phyloP scores from a whole-genome alignment of 2,329 filamentous ascomycete species.

The Chaetomiaceae sp. region DNA sequence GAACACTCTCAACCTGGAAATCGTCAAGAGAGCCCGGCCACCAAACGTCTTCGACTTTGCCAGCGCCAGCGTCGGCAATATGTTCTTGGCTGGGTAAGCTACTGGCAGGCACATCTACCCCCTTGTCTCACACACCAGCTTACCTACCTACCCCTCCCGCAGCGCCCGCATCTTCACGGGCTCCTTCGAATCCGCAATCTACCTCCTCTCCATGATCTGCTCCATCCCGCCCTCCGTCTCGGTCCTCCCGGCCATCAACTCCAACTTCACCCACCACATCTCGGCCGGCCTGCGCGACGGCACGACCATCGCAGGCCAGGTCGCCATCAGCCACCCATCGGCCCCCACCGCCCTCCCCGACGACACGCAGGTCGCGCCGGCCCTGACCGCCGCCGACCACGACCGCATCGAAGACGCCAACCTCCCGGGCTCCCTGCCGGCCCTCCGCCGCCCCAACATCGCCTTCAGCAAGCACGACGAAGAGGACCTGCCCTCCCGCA shows the following conservation, averaged over 20 bases:
- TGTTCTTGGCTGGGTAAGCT: slow-evolving; percentile 67
- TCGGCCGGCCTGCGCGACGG: slow-evolving; percentile 75
- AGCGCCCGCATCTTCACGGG: slow-evolving; percentile 81
- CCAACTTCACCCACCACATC: slow-evolving; percentile 94
- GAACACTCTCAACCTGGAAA: slow-evolving; percentile 72
- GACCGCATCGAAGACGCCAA: slow-evolving; percentile 75
- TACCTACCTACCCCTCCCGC: not conserved
- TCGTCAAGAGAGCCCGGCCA: slow-evolving; percentile 69
- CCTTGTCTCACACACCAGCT: not conserved
- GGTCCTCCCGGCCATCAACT: slow-evolving; percentile 87
- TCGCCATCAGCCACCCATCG: slow-evolving; percentile 83
- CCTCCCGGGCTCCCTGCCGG: slow-evolving; percentile 74
- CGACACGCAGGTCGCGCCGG: slow-evolving; percentile 24
- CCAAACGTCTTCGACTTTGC: slow-evolving; percentile 74
- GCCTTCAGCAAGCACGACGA: slow-evolving; percentile 72
- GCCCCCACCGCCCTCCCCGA: slow-evolving; percentile 53
- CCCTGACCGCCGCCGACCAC: slow-evolving; percentile 42
- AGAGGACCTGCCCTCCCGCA: slow-evolving; percentile 71
- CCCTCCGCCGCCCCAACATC: slow-evolving; percentile 75
- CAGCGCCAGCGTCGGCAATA: slow-evolving; percentile 69
- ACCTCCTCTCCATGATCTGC: slow-evolving; percentile 81
- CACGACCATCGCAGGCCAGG: slow-evolving; percentile 80
- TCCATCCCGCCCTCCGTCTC: slow-evolving; percentile 71
- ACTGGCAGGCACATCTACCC: not conserved
- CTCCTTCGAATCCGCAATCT: slow-evolving; percentile 88